A percentile compares a stretch with the other conserved stretches of the same genome.
phyloP scores from a whole-genome alignment of 345 rosid genomes.

The Melastoma malabathricum region DNA sequence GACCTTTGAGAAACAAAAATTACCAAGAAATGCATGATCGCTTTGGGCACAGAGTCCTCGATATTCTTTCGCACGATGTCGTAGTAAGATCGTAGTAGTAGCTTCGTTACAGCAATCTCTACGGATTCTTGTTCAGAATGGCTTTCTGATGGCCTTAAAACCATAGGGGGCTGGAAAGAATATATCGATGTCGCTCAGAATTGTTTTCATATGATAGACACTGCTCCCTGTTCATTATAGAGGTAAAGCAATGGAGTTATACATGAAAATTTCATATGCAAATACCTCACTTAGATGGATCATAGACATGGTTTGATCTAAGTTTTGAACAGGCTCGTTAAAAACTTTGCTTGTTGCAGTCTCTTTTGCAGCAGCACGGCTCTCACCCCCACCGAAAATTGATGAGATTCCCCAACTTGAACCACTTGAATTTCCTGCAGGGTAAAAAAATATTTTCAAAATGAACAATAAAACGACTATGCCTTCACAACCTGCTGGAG shows the following conservation, averaged over 20 bases:
- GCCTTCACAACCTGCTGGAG: too few species aligned
- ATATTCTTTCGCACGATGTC: constrained; percentile 93
- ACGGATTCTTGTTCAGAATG: constrained; percentile 75
- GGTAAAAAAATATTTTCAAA: not conserved
- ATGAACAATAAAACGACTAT: not conserved
- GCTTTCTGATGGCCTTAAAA: constrained; percentile 73
- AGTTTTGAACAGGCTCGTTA: constrained; percentile 39
- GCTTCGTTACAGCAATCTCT: constrained; percentile 69
- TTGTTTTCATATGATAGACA: too few species aligned
- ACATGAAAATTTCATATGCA: not conserved
- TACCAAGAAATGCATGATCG: constrained; percentile 97
- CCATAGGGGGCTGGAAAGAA: constrained; percentile 59
- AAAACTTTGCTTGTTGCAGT: constrained; percentile 28
- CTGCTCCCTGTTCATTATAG: too few species aligned
- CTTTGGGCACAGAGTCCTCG: constrained; percentile 79
- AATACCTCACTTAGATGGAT: constrained; percentile 76
- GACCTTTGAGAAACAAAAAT: constrained; percentile 5
- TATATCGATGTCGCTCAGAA: constrained; percentile 1
- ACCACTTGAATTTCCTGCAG: constrained; percentile 34
- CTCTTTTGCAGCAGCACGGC: constrained; percentile 49
- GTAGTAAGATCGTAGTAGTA: constrained; percentile 77
- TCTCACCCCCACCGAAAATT: constrained; percentile 69
- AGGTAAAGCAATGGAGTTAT: too few species aligned
- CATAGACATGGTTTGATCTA: constrained; percentile 53
- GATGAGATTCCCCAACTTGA: constrained; percentile 90